phyloP scores from a whole-genome alignment of 2,329 filamentous ascomycete genomes.

The Hawksworthiomyces lignivorus region DNA sequence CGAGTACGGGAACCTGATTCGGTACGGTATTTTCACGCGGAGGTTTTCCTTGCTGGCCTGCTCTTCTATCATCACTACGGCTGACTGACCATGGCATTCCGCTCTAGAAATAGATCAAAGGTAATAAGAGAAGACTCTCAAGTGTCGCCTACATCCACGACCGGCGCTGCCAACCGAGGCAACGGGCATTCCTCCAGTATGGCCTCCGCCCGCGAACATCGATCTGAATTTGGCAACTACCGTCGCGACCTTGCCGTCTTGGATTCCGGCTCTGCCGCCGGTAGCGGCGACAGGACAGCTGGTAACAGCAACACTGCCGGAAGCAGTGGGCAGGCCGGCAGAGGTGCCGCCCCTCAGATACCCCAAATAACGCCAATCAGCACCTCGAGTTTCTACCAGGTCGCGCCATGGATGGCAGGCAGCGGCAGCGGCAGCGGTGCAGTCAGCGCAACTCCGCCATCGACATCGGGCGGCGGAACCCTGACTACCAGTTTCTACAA shows the following conservation, averaged over 20 bases:
- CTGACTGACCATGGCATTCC: too few relatives aligned
- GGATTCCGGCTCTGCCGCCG: slow-evolving; percentile 28
- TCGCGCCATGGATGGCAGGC: slow-evolving; percentile 51
- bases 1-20: slow-evolving; percentile 36
- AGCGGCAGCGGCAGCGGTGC: slow-evolving; percentile 17
- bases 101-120: too few relatives aligned
- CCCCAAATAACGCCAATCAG: slow-evolving; percentile 52
- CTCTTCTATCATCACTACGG: too few relatives aligned
- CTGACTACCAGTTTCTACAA: slow-evolving; percentile 60
- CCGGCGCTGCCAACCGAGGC: slow-evolving; percentile 30
- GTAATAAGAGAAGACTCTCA: slow-evolving; percentile 30
- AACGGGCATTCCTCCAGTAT: slow-evolving; percentile 34
- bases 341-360: slow-evolving; percentile 47
- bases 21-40: too few relatives aligned
- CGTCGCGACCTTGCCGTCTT: slow-evolving; percentile 64
- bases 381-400: slow-evolving; percentile 41
- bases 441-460: slow-evolving; percentile 9
- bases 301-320: not conserved
- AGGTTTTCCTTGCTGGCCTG: too few relatives aligned
- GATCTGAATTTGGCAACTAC: slow-evolving; percentile 60
- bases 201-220: slow-evolving; percentile 47
- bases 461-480: slow-evolving; percentile 24
- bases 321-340: not conserved
- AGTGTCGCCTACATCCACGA: slow-evolving; percentile 42
- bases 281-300: too few relatives aligned